Percentiles rank a stretch among this genome's conserved stretches.
phyloP scores from a whole-genome alignment of 2,329 filamentous ascomycete species.

The Fusarium ambrosium region DNA sequence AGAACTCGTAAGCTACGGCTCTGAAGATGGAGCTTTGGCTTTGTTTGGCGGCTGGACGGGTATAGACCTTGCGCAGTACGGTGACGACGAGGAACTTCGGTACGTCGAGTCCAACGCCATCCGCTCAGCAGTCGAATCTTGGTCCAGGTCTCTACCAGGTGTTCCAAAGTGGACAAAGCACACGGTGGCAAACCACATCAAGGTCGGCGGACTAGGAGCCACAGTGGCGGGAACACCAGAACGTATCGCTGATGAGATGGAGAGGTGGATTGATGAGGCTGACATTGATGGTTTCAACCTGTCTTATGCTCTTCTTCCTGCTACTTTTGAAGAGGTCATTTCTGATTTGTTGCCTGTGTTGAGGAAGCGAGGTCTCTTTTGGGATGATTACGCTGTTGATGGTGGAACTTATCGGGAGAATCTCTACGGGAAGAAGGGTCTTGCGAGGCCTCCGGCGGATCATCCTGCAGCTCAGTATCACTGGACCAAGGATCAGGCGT shows the following conservation, averaged over 20 bases:
- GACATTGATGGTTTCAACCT: conserved; percentile 72
- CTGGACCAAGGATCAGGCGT: conserved; percentile 53
- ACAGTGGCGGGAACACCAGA: conserved; percentile 50
- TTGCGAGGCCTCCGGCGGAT: conserved; percentile 52
- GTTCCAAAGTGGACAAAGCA: conserved; percentile 44
- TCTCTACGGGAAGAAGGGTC: conserved; percentile 53
- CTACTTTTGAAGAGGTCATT: conserved; percentile 76
- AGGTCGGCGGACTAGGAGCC: conserved; percentile 50
- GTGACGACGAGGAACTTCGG: conserved; percentile 73
- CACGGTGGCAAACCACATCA: conserved; percentile 51
- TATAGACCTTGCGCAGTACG: conserved; percentile 72
- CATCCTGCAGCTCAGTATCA: conserved; percentile 57
- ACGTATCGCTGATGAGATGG: conserved; percentile 51
- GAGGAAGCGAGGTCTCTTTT: conserved; percentile 68
- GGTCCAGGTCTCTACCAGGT: conserved; percentile 56
- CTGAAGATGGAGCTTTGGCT: conserved; percentile 72
- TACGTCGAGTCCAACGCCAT: conserved; percentile 74
- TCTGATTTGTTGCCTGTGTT: conserved; percentile 75
- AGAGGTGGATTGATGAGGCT: conserved; percentile 61
- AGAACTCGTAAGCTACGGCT: conserved; percentile 68
- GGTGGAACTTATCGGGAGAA: conserved; percentile 61
- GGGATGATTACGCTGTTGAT: conserved; percentile 60
- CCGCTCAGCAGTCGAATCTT: conserved; percentile 62
- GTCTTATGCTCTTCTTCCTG: conserved; percentile 59
- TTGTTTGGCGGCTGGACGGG: conserved; percentile 78